phyloP scores from a whole-genome alignment of 208 protist genomes.

The Lotmaria passim region DNA sequence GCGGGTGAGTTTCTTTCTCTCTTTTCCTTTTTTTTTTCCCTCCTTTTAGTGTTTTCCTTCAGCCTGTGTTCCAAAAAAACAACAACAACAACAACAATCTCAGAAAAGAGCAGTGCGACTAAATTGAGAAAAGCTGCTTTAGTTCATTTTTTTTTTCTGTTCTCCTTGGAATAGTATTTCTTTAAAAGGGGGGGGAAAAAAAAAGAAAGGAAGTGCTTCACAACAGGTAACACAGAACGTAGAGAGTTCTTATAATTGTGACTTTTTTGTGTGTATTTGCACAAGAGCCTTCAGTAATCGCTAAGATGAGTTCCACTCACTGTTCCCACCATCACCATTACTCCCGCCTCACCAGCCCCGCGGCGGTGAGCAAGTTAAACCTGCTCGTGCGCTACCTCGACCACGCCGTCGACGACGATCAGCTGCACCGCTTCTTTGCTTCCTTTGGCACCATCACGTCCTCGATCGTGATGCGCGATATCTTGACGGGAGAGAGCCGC shows the following conservation, averaged over 20 bases:
- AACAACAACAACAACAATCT: no score
- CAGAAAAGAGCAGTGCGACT: no score
- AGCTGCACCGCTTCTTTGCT: constrained; percentile 35
- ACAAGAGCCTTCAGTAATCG: no score
- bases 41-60: not conserved
- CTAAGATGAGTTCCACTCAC: no score
- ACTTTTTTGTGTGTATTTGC: no score
- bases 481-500: constrained; percentile 47
- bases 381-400: constrained; percentile 47
- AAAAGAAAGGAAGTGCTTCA: not conserved
- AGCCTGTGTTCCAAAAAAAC: not conserved
- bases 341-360: not conserved
- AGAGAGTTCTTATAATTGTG: no score
- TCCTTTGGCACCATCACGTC: constrained; percentile 43
- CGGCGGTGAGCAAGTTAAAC: constrained; percentile 28
- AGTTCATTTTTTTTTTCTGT: not conserved
- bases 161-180: not conserved
- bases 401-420: constrained; percentile 39
- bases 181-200: no score
- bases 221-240: no score
- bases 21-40: not conserved
- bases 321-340: not conserved
- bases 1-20: no score
- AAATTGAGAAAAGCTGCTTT: no score
- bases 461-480: constrained; percentile 59